Conservation (phyloP, 257 asterid genomes). For the Plantago elongata region DNA sequence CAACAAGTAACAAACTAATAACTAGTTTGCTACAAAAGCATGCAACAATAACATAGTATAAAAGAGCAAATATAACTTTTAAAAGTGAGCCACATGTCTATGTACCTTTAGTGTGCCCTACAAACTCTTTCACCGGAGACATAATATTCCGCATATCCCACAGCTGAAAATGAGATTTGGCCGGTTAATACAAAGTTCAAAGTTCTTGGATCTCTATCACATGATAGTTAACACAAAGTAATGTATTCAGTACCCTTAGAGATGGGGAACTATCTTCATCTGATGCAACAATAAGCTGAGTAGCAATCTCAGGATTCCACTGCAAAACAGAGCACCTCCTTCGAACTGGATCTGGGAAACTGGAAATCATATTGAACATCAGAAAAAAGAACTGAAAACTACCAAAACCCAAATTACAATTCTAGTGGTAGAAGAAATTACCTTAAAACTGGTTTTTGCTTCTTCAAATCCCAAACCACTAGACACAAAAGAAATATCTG, state of each 20-base stretch:
- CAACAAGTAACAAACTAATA: too few species aligned
- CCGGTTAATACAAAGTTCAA: slow-evolving; percentile 10
- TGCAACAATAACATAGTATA: not conserved
- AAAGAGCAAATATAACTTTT: not conserved
- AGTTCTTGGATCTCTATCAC: not conserved
- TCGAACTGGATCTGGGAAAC: slow-evolving; percentile 50
- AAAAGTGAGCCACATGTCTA: slow-evolving; percentile 1
- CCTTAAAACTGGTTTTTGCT: slow-evolving; percentile 62
- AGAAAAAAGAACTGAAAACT: slow-evolving; percentile 7
- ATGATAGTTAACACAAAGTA: slow-evolving; percentile 3
- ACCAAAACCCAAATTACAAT: not conserved
- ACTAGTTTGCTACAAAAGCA: too few species aligned
- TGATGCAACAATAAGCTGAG: slow-evolving; percentile 65
- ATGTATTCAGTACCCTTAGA: slow-evolving; percentile 36
- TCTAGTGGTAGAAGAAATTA: slow-evolving; percentile 15
- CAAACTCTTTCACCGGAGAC: slow-evolving; percentile 58
- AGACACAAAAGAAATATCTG: slow-evolving; percentile 21
- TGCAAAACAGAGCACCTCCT: slow-evolving; percentile 68
- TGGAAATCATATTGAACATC: slow-evolving; percentile 20
- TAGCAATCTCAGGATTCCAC: slow-evolving; percentile 68
- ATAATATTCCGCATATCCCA: slow-evolving; percentile 65
- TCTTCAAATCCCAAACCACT: slow-evolving; percentile 72
- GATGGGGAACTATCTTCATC: slow-evolving; percentile 67
- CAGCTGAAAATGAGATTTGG: slow-evolving; percentile 31
- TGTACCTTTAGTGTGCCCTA: slow-evolving; percentile 65